Evolutionary conservation across 2,329 filamentous ascomycete species (phyloP), one percentile per base, ranked within the genome.

Genomic region (Arthrobotrys pseudoclavata): DNA sequence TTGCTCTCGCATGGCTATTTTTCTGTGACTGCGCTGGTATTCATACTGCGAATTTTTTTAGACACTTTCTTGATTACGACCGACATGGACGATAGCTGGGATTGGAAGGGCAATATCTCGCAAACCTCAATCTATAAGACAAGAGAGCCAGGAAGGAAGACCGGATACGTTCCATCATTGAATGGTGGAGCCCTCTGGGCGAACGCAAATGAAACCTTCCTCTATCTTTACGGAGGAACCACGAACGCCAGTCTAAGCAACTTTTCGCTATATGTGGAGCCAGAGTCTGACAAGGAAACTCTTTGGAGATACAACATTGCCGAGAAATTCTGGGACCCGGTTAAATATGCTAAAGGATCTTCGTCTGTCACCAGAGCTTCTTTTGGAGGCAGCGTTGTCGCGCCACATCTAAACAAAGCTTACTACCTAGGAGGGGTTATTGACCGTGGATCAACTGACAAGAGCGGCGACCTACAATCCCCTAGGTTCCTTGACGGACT

Each of bases 251-350:
- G 72, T 42, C 31, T 76, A n/a, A 66, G 60, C n/a, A 70, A 76
- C 34, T 76, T 76, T 48, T 45, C 66, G 2, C 50, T 76, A 1
- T 76, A 76, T 26, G 48, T 31, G 9, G 60, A 60, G 1, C 72
- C 72, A 1, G 57, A 70, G 55, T 62, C 72, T 10, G 72, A 76
- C 29, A 26, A 13, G 10, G 42, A 76, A 26, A 61, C 72, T 7
- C 52, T 76, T 12, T 76, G 72, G 72, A 76, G 64, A 60, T 76
- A 76, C n/a, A 67, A 70, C 12, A 67, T 76, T 48, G 72, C 42
- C 1, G 67, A 70, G 4, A 76, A 70, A 22, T 70, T 61, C 20
- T 76, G 72, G 72, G 72, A 76, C 20, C 72, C 72, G 4, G 72
- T 76, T 34, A 34, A 15, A 3, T 76, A 76, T 47, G 40, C 66